A percentile compares a stretch with the other conserved stretches of the same genome.
These are phyloP conservation scores for Eudorina sp. DNA, from an alignment of 139 green algal species.

Conservation along the genomic window DNA sequence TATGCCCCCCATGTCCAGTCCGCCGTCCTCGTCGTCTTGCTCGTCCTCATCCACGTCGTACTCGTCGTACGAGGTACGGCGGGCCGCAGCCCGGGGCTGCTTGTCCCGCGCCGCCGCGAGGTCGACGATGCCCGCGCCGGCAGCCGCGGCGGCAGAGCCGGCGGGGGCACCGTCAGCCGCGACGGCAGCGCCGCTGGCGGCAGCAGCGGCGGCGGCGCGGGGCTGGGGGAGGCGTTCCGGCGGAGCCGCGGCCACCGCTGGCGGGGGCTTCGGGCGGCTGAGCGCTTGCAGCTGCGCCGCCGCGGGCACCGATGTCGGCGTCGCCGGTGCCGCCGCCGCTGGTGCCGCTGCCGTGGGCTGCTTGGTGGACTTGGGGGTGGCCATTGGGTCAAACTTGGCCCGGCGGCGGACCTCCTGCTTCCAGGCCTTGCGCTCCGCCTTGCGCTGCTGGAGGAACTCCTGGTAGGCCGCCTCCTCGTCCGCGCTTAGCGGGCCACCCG, in stretches of 20 bases:
- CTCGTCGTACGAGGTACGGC: constrained; percentile 4
- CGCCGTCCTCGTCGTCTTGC: constrained; percentile 20
- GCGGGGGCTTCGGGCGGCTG: not conserved
- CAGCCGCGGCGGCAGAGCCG: not conserved
- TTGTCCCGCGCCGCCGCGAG: not conserved
- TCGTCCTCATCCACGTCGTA: constrained; percentile 11
- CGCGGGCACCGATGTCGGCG: not conserved
- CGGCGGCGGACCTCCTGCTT: constrained; percentile 36
- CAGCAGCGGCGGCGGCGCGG: not conserved
- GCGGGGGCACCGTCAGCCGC: not conserved
- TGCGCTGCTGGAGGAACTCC: constrained; percentile 3
- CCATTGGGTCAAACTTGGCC: constrained; percentile 34
- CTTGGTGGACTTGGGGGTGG: too few relatives aligned
- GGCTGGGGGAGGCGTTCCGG: not conserved
- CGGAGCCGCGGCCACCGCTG: not conserved
- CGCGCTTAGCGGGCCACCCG: not conserved
- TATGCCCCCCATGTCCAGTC: constrained; percentile 9
- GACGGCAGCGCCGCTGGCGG: not conserved
- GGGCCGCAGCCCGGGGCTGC: not conserved
- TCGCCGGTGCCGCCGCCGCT: not conserved
- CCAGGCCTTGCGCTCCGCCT: constrained; percentile 43
- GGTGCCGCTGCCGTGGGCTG: not conserved
- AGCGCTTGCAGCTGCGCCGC: not conserved
- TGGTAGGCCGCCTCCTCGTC: constrained; percentile 40
- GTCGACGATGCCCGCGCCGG: not conserved